Conservation (phyloP, 2,329 filamentous ascomycete genomes). For the Periconia macrospinosa region DNA sequence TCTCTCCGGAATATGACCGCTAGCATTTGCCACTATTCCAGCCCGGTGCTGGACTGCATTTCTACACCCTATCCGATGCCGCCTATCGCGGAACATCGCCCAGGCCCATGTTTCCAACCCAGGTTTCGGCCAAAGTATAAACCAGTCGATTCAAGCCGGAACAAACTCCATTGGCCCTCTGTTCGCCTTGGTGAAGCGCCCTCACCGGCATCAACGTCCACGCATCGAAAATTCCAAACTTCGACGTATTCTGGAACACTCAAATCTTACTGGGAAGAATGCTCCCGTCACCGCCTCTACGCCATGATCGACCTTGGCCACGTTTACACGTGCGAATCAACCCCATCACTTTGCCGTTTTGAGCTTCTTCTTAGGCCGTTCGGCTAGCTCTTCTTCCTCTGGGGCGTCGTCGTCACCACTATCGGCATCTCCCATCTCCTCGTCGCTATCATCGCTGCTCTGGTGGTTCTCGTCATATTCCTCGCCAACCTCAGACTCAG, state of each 20-base stretch:
- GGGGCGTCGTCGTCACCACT: constrained; percentile 57
- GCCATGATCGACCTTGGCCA: background rate
- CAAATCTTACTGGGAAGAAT: constrained; percentile 5
- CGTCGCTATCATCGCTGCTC: constrained; percentile 73
- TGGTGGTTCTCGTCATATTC: constrained; percentile 93
- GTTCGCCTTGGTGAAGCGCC: background rate
- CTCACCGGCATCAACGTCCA: constrained; percentile 17
- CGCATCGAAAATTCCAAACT: constrained; percentile 14
- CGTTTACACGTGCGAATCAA: constrained; percentile 5
- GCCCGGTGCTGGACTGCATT: constrained; percentile 26
- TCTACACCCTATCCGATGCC: constrained; percentile 14
- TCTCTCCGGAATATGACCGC: constrained; percentile 23
- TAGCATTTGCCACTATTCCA: constrained; percentile 31
- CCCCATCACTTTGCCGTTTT: constrained; percentile 50
- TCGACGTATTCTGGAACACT: constrained; percentile 24
- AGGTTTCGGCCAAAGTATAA: constrained; percentile 13
- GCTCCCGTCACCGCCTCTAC: constrained; percentile 22
- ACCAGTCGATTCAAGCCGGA: constrained; percentile 23
- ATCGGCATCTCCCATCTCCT: constrained; percentile 66
- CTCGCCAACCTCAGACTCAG: constrained; percentile 93
- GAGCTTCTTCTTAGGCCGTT: constrained; percentile 66
- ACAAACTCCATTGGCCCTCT: constrained; percentile 13
- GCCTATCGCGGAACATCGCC: constrained; percentile 12
- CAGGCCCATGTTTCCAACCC: constrained; percentile 5
- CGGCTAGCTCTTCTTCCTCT: constrained; percentile 54